Conservation (phyloP, 1,284 basidiomycete genomes). For the Irpex sp. region DNA sequence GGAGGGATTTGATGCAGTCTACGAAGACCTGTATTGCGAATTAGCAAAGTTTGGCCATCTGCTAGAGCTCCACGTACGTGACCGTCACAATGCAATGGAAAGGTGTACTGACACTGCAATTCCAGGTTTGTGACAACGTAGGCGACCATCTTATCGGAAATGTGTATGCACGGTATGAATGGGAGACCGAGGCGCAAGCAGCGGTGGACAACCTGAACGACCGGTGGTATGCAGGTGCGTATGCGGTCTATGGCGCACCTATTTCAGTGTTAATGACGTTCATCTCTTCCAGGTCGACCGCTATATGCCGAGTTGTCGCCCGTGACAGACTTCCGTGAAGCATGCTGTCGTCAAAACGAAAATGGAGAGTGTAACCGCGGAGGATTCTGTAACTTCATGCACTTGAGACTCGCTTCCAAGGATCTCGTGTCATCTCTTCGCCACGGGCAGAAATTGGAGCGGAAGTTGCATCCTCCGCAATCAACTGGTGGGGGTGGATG, state of each 20-base stretch:
- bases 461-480: constrained; percentile 68
- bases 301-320: constrained; percentile 98
- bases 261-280: constrained; percentile 2
- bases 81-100: not conserved
- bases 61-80: constrained; percentile 87
- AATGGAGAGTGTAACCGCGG: constrained; percentile 95
- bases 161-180: constrained; percentile 97
- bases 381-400: constrained; percentile 99
- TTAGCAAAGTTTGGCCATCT: constrained; percentile 94
- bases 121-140: constrained; percentile 97
- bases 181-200: constrained; percentile 95
- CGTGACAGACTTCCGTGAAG: constrained; percentile 98
- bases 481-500: constrained; percentile 66
- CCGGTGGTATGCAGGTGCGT: constrained; percentile 94
- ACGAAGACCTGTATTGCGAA: constrained; percentile 93
- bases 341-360: constrained; percentile 97
- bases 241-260: not conserved
- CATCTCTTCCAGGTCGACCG: constrained; percentile 65
- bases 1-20: constrained; percentile 96
- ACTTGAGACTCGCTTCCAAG: constrained; percentile 84
- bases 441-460: constrained; percentile 80
- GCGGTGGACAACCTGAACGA: constrained; percentile 94
- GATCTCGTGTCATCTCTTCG: constrained; percentile 77
- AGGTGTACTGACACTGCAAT: constrained; percentile 2
- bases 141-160: constrained; percentile 99